phyloP scores from a whole-genome alignment of 192 early-diverging fungal genomes.

The Lobosporangium transversale region DNA sequence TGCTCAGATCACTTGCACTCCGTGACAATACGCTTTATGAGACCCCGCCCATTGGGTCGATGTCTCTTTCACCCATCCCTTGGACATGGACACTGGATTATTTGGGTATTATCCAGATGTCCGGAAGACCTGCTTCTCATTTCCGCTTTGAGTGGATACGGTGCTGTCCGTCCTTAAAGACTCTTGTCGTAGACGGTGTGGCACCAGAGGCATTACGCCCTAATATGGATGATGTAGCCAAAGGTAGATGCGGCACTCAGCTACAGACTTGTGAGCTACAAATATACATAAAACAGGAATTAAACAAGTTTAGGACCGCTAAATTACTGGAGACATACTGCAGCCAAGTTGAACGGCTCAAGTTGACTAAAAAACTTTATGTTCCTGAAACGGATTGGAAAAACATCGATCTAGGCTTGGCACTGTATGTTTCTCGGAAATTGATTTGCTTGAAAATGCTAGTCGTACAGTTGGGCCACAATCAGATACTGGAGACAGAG shows the following conservation, averaged over 20 bases:
- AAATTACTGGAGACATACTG: conserved; percentile 18
- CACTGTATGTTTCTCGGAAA: conserved; percentile 1
- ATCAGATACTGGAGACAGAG: neutral
- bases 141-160: conserved; percentile 24
- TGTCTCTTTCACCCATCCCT: neutral
- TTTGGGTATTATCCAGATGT: conserved; percentile 4
- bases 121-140: conserved; percentile 5
- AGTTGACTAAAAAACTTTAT: neutral
- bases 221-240: neutral
- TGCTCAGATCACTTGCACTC: conserved; percentile 5
- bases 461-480: neutral
- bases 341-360: neutral
- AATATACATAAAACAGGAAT: neutral
- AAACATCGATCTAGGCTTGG: conserved; percentile 3
- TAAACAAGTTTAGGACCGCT: neutral
- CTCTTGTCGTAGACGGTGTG: conserved; percentile 6
- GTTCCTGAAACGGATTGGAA: neutral
- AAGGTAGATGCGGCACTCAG: neutral
- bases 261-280: conserved; percentile 7
- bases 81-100: conserved; percentile 24
- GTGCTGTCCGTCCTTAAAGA: neutral
- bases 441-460: neutral
- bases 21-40: neutral
- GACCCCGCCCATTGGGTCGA: neutral
- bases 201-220: neutral